These are phyloP conservation scores for Diaporthe sp. DNA, from an alignment of 2,329 filamentous ascomycete species.

Conservation along the genomic window DNA sequence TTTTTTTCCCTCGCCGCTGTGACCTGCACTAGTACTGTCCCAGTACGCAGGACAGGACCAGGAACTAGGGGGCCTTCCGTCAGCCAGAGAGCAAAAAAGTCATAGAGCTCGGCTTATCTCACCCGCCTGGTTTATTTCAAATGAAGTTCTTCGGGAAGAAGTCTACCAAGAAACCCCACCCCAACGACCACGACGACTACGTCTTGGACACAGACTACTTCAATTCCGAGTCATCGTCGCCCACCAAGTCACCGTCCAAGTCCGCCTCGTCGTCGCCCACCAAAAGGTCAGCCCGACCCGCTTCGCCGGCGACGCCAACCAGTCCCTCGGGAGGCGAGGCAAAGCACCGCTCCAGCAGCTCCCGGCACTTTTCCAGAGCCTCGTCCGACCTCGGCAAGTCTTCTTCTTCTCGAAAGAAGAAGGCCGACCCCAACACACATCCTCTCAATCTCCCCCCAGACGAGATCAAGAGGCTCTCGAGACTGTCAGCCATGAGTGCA, in stretches of 20 bases:
- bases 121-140: constrained; percentile 45
- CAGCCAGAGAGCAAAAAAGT: constrained; percentile 29
- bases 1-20: constrained; percentile 32
- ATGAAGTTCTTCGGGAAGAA: constrained; percentile 70
- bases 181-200: constrained; percentile 45
- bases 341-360: constrained; percentile 48
- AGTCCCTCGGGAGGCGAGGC: constrained; percentile 52
- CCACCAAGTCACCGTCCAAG: constrained; percentile 48
- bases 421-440: constrained; percentile 80
- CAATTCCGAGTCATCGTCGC: constrained; percentile 53
- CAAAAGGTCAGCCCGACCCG: constrained; percentile 56
- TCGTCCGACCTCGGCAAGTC: constrained; percentile 63
- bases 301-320: constrained; percentile 49
- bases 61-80: constrained; percentile 37
- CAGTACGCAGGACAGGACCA: constrained; percentile 38
- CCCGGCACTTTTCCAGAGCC: constrained; percentile 62
- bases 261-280: constrained; percentile 51
- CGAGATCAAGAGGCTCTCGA: constrained; percentile 83
- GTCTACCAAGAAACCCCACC: constrained; percentile 54
- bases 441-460: constrained; percentile 93
- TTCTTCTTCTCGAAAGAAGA: constrained; percentile 63
- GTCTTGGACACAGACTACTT: constrained; percentile 53
- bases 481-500: constrained; percentile 74
- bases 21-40: constrained; percentile 37
- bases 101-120: constrained; percentile 35